Conservation (phyloP, 2,329 filamentous ascomycete species). For the Fusarium dlaminii region DNA sequence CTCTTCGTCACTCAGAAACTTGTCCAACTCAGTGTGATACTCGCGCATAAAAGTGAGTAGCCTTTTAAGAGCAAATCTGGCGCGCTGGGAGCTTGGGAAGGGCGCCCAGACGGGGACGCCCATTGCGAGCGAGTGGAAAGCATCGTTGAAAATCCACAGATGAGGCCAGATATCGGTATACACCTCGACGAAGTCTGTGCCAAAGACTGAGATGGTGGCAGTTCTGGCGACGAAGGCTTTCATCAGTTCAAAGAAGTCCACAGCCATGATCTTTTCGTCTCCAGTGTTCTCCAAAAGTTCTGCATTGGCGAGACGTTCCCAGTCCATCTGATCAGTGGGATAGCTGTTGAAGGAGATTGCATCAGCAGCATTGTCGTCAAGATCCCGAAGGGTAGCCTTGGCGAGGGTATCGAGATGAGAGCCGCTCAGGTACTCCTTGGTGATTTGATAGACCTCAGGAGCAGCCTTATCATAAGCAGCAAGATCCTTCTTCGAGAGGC, state of each 20-base stretch:
- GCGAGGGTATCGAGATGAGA: slow-evolving; percentile 39
- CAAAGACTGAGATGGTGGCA: slow-evolving; percentile 49
- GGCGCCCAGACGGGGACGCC: slow-evolving; percentile 48
- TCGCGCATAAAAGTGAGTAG: slow-evolving; percentile 45
- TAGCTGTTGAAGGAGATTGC: slow-evolving; percentile 52
- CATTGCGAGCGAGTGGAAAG: slow-evolving; percentile 45
- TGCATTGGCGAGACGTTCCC: slow-evolving; percentile 50
- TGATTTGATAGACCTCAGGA: slow-evolving; percentile 42
- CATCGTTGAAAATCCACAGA: slow-evolving; percentile 51
- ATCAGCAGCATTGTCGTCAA: slow-evolving; percentile 47
- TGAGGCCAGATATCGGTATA: slow-evolving; percentile 51
- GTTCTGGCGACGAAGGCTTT: slow-evolving; percentile 50
- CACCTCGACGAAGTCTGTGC: slow-evolving; percentile 54
- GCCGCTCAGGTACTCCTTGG: slow-evolving; percentile 41
- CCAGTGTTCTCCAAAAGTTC: slow-evolving; percentile 42
- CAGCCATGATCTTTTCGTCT: slow-evolving; percentile 44
- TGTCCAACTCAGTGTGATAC: slow-evolving; percentile 50
- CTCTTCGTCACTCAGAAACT: slow-evolving; percentile 45
- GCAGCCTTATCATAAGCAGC: slow-evolving; percentile 46
- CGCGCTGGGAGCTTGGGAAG: slow-evolving; percentile 46
- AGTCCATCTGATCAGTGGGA: slow-evolving; percentile 50
- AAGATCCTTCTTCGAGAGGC: slow-evolving; percentile 43
- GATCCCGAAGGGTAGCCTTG: slow-evolving; percentile 20
- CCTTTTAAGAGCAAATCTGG: slow-evolving; percentile 42
- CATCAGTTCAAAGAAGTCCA: slow-evolving; percentile 47